phyloP scores from a whole-genome alignment of 2,329 filamentous ascomycete species.

The Exophiala oligosperma region DNA sequence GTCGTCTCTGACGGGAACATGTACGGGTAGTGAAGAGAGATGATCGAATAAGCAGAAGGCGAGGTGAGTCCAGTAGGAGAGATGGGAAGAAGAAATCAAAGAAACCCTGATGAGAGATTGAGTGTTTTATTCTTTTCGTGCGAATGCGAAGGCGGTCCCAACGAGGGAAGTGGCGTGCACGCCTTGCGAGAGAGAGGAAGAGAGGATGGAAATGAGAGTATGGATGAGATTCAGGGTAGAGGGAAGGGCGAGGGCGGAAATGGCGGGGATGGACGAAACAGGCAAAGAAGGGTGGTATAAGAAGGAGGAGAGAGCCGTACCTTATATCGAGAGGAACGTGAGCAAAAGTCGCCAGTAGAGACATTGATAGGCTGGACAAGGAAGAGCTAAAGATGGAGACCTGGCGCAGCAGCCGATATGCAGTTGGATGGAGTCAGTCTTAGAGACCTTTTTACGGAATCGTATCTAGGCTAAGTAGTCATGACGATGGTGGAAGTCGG shows the following conservation, averaged over 20 bases:
- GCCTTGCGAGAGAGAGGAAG: conserved; percentile 49
- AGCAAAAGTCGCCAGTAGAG: conserved; percentile 17
- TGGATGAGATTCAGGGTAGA: conserved; percentile 10
- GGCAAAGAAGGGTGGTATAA: conserved; percentile 43
- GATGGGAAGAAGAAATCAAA: conserved; percentile 8
- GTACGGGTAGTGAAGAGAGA: conserved; percentile 20
- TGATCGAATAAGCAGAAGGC: conserved; percentile 44
- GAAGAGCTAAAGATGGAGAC: conserved; percentile 27
- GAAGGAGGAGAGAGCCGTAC: conserved; percentile 49
- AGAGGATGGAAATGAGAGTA: conserved; percentile 16
- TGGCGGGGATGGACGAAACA: conserved; percentile 31
- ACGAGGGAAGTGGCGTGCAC: conserved; percentile 61
- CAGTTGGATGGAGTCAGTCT: conserved; percentile 19
- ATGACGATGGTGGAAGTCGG: conserved; percentile 2
- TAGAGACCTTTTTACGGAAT: too few species aligned
- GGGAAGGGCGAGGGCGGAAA: conserved; percentile 14
- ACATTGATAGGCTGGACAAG: conserved; percentile 26
- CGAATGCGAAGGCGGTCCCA: conserved; percentile 50
- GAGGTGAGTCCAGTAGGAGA: conserved; percentile 43
- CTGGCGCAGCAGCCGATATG: conserved; percentile 24
- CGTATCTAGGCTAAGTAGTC: not conserved
- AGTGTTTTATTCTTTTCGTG: conserved; percentile 22
- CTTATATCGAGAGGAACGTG: conserved; percentile 27
- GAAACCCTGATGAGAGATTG: not conserved
- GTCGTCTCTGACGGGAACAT: conserved; percentile 21